phyloP scores from a whole-genome alignment of 495 filamentous ascomycete genomes.

The Hyaloscypha finlandica region DNA sequence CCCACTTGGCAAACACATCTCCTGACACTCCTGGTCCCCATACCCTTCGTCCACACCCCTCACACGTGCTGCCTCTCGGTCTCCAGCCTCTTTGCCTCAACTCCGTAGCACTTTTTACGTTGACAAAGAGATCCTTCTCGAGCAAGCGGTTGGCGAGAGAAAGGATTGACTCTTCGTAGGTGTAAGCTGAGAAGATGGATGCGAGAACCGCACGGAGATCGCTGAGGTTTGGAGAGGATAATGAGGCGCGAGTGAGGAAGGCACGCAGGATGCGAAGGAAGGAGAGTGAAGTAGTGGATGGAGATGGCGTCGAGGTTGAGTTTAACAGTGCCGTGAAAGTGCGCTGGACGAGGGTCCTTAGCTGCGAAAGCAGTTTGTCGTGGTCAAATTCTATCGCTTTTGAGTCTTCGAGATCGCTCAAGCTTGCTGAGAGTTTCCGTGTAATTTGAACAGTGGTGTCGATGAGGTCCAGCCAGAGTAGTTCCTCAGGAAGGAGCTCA shows the following conservation, averaged over 20 bases:
- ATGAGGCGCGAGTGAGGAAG: constrained; percentile 82
- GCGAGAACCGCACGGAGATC: constrained; percentile 83
- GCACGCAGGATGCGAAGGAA: constrained; percentile 89
- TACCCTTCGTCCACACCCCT: constrained; percentile 76
- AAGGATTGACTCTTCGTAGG: constrained; percentile 88
- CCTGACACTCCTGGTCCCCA: constrained; percentile 89
- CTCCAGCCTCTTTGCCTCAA: constrained; percentile 89
- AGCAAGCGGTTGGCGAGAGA: constrained; percentile 82
- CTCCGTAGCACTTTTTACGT: constrained; percentile 71
- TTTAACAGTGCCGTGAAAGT: constrained; percentile 86
- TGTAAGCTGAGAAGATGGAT: constrained; percentile 92
- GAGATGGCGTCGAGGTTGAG: constrained; percentile 52
- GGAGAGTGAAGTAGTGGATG: constrained; percentile 56
- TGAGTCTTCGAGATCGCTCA: constrained; percentile 33
- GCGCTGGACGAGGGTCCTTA: constrained; percentile 79
- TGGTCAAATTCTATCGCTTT: constrained; percentile 39
- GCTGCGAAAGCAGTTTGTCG: constrained; percentile 59
- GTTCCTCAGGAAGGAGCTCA: constrained; percentile 74
- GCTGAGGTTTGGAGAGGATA: constrained; percentile 79
- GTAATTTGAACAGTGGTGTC: constrained; percentile 81
- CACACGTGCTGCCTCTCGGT: constrained; percentile 81
- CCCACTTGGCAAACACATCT: constrained; percentile 80
- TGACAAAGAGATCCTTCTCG: constrained; percentile 86
- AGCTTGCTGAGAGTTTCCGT: constrained; percentile 40
- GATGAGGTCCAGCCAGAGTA: constrained; percentile 89